phyloP scores from a whole-genome alignment of 2,329 filamentous ascomycete genomes.

The Aureobasidium namibiae region DNA sequence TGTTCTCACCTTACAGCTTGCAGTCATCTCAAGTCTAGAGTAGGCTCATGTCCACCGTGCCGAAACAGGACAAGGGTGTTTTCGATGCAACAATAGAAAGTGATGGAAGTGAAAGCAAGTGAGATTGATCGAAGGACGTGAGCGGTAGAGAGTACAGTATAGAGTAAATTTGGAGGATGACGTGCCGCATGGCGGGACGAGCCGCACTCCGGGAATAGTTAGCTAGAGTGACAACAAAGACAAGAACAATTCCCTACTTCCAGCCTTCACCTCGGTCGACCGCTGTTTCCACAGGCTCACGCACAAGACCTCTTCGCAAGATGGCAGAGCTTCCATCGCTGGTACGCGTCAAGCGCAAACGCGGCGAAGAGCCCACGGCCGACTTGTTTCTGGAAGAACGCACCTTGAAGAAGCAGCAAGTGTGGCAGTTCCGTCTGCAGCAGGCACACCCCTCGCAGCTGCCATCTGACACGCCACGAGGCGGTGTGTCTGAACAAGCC shows the following conservation, averaged over 20 bases:
- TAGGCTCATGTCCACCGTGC: too few species aligned
- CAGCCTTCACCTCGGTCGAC: background rate
- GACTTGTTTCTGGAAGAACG: constrained; percentile 17
- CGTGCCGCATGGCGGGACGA: background rate
- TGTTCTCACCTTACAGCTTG: too few species aligned
- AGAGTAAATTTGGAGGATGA: background rate
- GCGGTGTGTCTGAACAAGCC: background rate
- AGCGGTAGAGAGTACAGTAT: background rate
- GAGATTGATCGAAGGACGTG: too few species aligned
- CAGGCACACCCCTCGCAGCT: constrained; percentile 8
- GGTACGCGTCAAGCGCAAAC: constrained; percentile 49
- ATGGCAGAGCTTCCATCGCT: constrained; percentile 43
- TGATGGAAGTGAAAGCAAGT: background rate
- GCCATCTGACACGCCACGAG: background rate
- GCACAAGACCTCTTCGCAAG: background rate
- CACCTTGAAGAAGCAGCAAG: constrained; percentile 14
- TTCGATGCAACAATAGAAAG: background rate
- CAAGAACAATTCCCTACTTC: background rate
- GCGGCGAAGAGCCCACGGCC: constrained; percentile 42
- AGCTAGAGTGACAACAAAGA: constrained; percentile 1
- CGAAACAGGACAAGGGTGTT: too few species aligned
- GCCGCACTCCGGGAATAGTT: background rate
- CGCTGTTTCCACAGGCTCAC: background rate
- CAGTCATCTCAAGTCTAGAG: background rate
- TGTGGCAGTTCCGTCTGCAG: constrained; percentile 15